Evolutionary conservation across 345 rosid species (phyloP).

Genomic region (Gossypium longicalyx): DNA sequence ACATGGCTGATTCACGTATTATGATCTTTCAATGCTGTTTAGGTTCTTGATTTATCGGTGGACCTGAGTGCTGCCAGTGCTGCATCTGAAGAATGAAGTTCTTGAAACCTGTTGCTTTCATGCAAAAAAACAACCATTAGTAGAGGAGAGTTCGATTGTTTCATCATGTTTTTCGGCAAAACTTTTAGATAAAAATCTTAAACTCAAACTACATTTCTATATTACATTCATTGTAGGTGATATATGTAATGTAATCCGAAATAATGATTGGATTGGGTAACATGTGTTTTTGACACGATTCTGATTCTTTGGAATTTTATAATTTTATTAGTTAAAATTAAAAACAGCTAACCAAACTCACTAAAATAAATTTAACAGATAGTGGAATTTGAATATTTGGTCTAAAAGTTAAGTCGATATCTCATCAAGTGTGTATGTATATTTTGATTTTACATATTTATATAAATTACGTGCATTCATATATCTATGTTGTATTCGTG

Average conservation of each 20-base stretch:
- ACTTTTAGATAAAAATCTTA: no score
- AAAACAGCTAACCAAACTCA: no score
- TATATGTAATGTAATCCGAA: not conserved
- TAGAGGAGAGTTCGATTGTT: not conserved
- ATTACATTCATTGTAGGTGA: not conserved
- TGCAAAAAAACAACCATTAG: not conserved
- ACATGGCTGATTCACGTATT: not conserved
- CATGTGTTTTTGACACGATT: not conserved
- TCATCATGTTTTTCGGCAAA: not conserved
- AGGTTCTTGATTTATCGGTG: constrained; percentile 11
- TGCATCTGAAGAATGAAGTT: not conserved
- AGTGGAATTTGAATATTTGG: no score
- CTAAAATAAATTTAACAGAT: no score
- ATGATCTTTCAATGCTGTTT: not conserved
- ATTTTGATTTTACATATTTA: no score
- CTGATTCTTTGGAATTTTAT: not conserved
- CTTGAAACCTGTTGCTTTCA: not conserved
- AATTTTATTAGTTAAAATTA: no score
- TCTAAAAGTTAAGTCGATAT: no score
- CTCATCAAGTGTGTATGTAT: no score
- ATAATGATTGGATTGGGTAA: not conserved
- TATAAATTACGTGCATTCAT: no score
- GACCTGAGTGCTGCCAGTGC: constrained; percentile 13
- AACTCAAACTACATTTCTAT: not conserved
- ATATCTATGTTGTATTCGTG: no score